Base-by-base conservation (phyloP, 2,329 filamentous ascomycete genomes). In the Cyphellophora attinorum region DNA sequence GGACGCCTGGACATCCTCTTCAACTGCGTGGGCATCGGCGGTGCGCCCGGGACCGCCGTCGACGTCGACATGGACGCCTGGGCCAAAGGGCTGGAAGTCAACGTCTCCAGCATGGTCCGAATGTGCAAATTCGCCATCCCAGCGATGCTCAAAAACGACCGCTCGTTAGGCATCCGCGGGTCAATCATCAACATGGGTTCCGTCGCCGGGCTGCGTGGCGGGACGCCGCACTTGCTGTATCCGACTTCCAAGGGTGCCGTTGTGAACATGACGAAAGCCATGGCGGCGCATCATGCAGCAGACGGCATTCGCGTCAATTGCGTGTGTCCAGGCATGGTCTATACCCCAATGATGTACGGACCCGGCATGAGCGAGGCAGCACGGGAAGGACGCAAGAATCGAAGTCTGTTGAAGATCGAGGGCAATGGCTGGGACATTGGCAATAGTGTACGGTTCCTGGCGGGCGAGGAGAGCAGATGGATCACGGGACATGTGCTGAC, bases 71-170 rank as follows among this genome's bases (percentile, higher is more conserved):
- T 77, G 61, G 63, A 53, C 0, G 59, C 63, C 8, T 82, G 74
- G 73, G 60, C 67, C 0, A 62, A 61, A 33, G 65, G 68, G 0
- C 61, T 81, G 35, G 64, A 76, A 29, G 58, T 79, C 30, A 81
- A 81, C 46, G 72, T 81, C 3, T 67, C 65, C 4, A 76, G 70
- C 45, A 81, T 81, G 76, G 68, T 80, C 18, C 59, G 70, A 35
- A 79, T 81, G 73, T 60, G 62, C 12, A 77, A 78, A 46, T 69
- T 72, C 44, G 67, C 67, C 0, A 68, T 81, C 18, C 76, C 76
- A 0, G 67, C 59, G 3, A 81, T 81, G 76, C 42, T 45, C 15
- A 62, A 60, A 36, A 77, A 78, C 35, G 56, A 64, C 5, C 60
- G 60, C 0, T 60, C 67, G 21, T 35, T 41, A 37, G 41, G 48